Evolutionary conservation across 345 rosid genomes (phyloP), one percentile per base, ranked within the genome.

Genomic region (Alliaria petiolata): DNA sequence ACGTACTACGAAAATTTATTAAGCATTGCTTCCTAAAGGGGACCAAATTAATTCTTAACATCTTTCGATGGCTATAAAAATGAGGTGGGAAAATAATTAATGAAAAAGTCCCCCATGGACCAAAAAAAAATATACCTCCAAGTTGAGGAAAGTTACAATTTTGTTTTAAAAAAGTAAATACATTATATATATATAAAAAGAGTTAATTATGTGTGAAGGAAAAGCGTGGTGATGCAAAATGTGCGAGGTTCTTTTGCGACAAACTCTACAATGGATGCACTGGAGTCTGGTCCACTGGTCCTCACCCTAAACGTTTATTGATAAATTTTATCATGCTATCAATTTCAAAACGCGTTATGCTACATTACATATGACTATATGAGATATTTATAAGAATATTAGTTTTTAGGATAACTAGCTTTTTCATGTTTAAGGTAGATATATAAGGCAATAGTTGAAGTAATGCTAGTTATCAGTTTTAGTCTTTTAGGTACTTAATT

Each of bases 281-380:
- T 73, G n/a, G n/a, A n/a, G n/a, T n/a, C n/a, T n/a, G 77, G 71
- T 73, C 71, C 66, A 56, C 50, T 73, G 77, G 71, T 73, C 77
- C 77, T 65, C 44, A 30, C 52, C 44, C 71, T 65, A 57, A 63
- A 20, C 57, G 47, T 40, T 53, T 25, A 42, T n/a, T 62, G 19
- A 71, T 39, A 39, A 17, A 49, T 60, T 69, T 38, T 25, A 2
- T 31, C 2, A 13, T 4, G n/a, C n/a, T n/a, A n/a, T n/a, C n/a
- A n/a, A n/a, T n/a, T n/a, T n/a, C n/a, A n/a, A n/a, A n/a, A n/a
- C n/a, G n/a, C n/a, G n/a, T 26, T 51, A 51, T 26, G 56, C 56
- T 13, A 51, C 35, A 51, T 7, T 26, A 26, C 56, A 51, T 13
- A 50, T 1, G 10, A 50, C n/a, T 16, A 25, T 13, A 31, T 50